Evolutionary conservation across 495 filamentous ascomycete species (phyloP).

Genomic region (Thozetella sp.): DNA sequence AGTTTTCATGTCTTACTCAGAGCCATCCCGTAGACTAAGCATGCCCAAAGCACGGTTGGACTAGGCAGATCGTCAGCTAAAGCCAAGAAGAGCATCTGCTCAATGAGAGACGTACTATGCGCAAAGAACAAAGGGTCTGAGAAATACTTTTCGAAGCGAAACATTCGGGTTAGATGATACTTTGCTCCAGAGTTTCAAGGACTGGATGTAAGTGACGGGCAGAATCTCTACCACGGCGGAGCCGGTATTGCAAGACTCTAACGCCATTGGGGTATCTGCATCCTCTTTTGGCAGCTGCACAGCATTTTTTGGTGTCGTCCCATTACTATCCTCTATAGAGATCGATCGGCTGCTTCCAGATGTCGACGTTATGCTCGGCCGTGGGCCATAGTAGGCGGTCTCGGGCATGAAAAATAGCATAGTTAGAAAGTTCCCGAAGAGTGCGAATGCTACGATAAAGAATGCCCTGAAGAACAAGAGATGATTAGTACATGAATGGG

Average conservation of each 20-base stretch:
- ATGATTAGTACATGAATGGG: too few species aligned
- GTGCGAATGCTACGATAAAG: neutral
- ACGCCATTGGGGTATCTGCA: too few species aligned
- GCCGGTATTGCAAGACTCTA: too few species aligned
- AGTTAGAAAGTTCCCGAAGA: neutral
- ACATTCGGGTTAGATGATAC: neutral
- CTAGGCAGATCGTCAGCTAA: neutral
- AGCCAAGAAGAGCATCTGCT: neutral
- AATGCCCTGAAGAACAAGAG: neutral
- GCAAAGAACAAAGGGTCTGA: neutral
- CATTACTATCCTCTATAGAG: neutral
- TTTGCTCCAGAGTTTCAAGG: too few species aligned
- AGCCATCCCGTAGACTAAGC: neutral
- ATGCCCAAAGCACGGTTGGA: neutral
- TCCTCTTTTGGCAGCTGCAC: too few species aligned
- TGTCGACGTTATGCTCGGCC: neutral
- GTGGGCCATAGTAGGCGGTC: neutral
- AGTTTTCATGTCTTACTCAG: neutral
- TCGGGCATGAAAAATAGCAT: neutral
- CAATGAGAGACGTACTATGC: neutral
- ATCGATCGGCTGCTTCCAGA: too few species aligned
- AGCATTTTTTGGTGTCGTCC: too few species aligned
- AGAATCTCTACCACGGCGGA: neutral
- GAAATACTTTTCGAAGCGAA: neutral
- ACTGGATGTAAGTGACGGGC: too few species aligned